Percentiles rank a stretch among this genome's conserved stretches.
phyloP scores from a whole-genome alignment of 805 yeast genomes.

The Candida oleophila region DNA sequence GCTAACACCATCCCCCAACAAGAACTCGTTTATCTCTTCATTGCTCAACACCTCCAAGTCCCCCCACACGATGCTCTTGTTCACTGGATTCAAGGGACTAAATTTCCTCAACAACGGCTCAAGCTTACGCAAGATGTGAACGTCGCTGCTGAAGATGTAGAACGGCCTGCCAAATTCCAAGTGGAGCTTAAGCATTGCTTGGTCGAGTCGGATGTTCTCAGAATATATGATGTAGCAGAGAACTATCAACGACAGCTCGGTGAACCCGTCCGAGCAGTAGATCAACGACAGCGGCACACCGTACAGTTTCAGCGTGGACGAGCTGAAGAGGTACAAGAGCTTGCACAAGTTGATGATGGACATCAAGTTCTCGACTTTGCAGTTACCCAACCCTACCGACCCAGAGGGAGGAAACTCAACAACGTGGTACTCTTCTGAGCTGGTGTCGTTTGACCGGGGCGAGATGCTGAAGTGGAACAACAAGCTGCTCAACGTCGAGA shows the following conservation, averaged over 20 bases:
- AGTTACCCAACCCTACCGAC: conserved; percentile 71
- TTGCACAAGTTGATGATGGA: conserved; percentile 71
- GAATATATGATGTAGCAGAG: conserved; percentile 72
- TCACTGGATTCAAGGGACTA: conserved; percentile 46
- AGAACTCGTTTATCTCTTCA: conserved; percentile 33
- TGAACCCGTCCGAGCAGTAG: conserved; percentile 88
- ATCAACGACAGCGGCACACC: conserved; percentile 49
- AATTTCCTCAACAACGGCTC: conserved; percentile 58
- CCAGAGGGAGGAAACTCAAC: conserved; percentile 83
- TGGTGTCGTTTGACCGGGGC: conserved; percentile 20
- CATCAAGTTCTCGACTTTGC: conserved; percentile 58
- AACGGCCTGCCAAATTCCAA: conserved; percentile 69
- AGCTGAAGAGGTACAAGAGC: conserved; percentile 47
- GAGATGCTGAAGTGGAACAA: conserved; percentile 31
- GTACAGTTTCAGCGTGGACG: conserved; percentile 32
- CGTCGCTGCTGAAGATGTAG: conserved; percentile 78
- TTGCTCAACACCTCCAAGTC: conserved; percentile 27
- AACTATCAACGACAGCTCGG: conserved; percentile 79
- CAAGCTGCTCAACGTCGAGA: conserved; percentile 34
- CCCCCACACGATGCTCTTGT: conserved; percentile 23
- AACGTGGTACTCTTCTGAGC: conserved; percentile 27
- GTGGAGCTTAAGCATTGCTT: conserved; percentile 68
- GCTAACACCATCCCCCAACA: conserved; percentile 19
- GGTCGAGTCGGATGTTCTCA: conserved; percentile 56
- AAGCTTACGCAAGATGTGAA: conserved; percentile 59